These are phyloP conservation scores for Dactylorhiza incarnata DNA, from an alignment of 106 monocot genomes.

Conservation along the genomic window DNA sequence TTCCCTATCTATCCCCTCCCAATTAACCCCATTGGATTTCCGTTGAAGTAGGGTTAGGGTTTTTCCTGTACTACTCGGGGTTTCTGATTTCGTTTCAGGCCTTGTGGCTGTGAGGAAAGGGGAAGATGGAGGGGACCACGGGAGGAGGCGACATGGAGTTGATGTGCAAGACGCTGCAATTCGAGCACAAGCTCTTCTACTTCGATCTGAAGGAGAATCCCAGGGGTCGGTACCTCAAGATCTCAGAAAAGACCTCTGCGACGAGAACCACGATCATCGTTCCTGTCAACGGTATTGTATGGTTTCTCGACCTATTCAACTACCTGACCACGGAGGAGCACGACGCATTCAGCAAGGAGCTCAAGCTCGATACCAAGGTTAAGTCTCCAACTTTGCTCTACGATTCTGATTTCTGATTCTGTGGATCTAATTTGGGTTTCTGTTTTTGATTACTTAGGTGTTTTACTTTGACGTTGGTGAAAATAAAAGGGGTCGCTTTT, in stretches of 20 bases:
- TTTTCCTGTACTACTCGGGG: not conserved
- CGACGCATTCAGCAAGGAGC: slow-evolving; percentile 70
- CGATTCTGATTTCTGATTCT: slow-evolving; percentile 6
- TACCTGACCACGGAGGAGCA: slow-evolving; percentile 51
- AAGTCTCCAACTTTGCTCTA: not conserved
- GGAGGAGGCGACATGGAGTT: slow-evolving; percentile 63
- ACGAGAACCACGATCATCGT: slow-evolving; percentile 88
- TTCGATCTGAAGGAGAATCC: slow-evolving; percentile 95
- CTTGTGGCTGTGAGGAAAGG: slow-evolving; percentile 13
- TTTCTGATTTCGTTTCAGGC: not conserved
- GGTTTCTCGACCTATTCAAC: slow-evolving; percentile 73
- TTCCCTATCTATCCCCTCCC: not conserved
- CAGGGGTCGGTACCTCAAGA: slow-evolving; percentile 77
- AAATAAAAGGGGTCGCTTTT: slow-evolving; percentile 85
- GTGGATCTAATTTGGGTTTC: slow-evolving; percentile 9
- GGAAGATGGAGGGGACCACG: slow-evolving; percentile 11
- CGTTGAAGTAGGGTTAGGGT: not conserved
- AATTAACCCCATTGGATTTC: not conserved
- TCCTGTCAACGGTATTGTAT: slow-evolving; percentile 52
- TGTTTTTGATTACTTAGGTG: slow-evolving; percentile 33
- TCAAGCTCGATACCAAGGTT: slow-evolving; percentile 85
- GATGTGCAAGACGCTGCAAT: slow-evolving; percentile 73
- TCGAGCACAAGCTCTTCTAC: slow-evolving; percentile 94
- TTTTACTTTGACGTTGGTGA: slow-evolving; percentile 85
- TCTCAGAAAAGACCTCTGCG: slow-evolving; percentile 91